Evolutionary conservation across 1,139 yeast species (phyloP), one percentile per base, ranked within the genome.

Genomic region (Zygosaccharomyces sapae): DNA sequence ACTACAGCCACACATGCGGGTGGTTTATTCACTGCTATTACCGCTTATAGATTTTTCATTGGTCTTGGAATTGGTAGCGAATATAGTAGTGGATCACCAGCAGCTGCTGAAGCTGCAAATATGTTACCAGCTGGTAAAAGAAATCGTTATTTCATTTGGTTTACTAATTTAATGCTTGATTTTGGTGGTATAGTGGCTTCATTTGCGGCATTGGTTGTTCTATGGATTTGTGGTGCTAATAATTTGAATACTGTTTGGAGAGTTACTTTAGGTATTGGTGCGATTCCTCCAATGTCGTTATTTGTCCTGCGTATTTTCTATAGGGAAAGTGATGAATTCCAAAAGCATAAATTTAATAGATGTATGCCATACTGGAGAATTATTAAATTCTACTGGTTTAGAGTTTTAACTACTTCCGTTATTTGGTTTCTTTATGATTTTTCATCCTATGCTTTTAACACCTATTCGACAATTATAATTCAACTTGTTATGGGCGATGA

Each of bases 371-470:
- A 84, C 70, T 67, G 75, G 70, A 72, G 82, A 39, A 76, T 85
- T 45, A 54, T 87, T 59, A 88, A 86, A 69, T 86, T 82, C 65
- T 90, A 90, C 70, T 85, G 95, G 86, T 83, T 84, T 60, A 80
- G 97, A 65, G 72, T 89, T 50, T 45, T 73, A 5, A 71, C 87
- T 46, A 85, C 88, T 35, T 74, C 94, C 3, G 62, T 85, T 49
- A 79, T 89, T 58, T 90, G 97, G 97, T 89, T 87, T 72, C 73
- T 88, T 59, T 90, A 90, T 65, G 95, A 90, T 69, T 88, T 90
- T 68, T 81, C 90, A 24, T 79, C 83, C 9, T 90, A 89, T 67
- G 86, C 96, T 0, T 89, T 88, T 65, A 92, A 95, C 57, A 79
- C 86, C 58, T 89, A 83, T 69, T 84, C 95, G 10, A 70, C 89